Evolutionary conservation across 1,284 basidiomycete genomes (phyloP).

Genomic region (Cutaneotrichosporon sp.): DNA sequence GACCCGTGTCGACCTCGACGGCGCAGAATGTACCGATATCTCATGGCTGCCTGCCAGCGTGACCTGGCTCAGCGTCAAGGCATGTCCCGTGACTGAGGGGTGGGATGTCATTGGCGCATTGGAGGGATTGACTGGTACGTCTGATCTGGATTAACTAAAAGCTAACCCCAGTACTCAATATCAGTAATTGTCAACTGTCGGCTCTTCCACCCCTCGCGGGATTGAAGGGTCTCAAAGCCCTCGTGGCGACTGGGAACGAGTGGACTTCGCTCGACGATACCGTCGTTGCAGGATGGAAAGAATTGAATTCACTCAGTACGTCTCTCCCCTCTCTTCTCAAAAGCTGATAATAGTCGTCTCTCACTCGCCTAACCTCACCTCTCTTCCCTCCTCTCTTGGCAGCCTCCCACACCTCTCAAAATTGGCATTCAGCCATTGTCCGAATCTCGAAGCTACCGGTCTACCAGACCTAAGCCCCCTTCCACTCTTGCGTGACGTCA

Average conservation of each 20-base stretch:
- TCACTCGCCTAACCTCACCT: constrained; percentile 43
- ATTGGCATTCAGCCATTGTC: constrained; percentile 49
- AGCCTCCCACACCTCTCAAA: constrained; percentile 41
- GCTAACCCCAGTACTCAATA: constrained; percentile 41
- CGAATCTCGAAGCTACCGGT: constrained; percentile 32
- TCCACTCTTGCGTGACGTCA: constrained; percentile 47
- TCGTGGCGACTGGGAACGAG: constrained; percentile 48
- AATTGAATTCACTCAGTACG: constrained; percentile 50
- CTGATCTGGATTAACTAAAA: neutral
- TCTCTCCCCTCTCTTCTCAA: neutral
- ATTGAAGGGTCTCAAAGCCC: constrained; percentile 43
- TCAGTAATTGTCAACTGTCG: constrained; percentile 39
- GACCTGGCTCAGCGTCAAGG: constrained; percentile 46
- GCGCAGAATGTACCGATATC: constrained; percentile 40
- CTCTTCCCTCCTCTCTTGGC: constrained; percentile 33
- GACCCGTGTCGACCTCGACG: constrained; percentile 42
- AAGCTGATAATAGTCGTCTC: constrained; percentile 38
- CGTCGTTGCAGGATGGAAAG: constrained; percentile 38
- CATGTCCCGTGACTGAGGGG: constrained; percentile 37
- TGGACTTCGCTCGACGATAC: constrained; percentile 38
- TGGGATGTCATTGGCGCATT: constrained; percentile 44
- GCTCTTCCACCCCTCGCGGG: constrained; percentile 30
- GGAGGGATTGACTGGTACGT: constrained; percentile 40
- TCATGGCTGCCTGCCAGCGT: constrained; percentile 38
- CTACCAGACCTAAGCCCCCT: constrained; percentile 44